phyloP scores from a whole-genome alignment of 2,329 filamentous ascomycete species.

The Microdochium nivale region DNA sequence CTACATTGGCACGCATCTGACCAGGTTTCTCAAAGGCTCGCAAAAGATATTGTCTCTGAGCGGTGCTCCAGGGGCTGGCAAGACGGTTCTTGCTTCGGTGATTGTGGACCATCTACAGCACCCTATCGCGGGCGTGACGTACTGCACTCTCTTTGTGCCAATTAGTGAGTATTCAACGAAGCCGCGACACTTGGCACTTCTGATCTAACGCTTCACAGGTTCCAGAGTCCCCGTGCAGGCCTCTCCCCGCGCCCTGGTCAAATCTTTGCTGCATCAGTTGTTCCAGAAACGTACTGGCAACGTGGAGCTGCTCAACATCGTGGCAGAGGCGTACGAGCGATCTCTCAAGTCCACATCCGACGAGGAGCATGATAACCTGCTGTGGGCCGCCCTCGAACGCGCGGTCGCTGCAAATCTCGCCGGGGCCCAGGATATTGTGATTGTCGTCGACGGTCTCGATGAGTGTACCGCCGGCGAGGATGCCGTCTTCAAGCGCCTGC shows the following conservation, averaged over 20 bases:
- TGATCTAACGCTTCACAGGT: constrained; percentile 10
- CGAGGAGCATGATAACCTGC: constrained; percentile 21
- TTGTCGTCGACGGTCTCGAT: constrained; percentile 28
- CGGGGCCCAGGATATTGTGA: constrained; percentile 22
- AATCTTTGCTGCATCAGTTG: constrained; percentile 25
- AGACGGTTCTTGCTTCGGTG: constrained; percentile 26
- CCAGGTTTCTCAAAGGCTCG: constrained; percentile 9
- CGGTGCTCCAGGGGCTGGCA: constrained; percentile 26
- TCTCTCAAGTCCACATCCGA: constrained; percentile 12
- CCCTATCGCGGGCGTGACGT: constrained; percentile 22
- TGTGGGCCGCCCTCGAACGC: constrained; percentile 23
- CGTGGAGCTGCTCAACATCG: constrained; percentile 23
- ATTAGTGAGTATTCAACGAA: constrained; percentile 8
- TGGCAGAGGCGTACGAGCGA: constrained; percentile 20
- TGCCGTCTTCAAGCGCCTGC: constrained; percentile 17
- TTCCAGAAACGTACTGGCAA: constrained; percentile 28
- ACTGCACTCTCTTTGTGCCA: constrained; percentile 24
- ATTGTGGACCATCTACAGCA: constrained; percentile 28
- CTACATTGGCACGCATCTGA: constrained; percentile 11
- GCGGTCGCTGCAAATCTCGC: constrained; percentile 17
- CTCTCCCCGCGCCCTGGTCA: constrained; percentile 20
- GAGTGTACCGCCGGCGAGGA: constrained; percentile 21
- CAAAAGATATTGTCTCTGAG: constrained; percentile 7
- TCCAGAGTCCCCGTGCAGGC: constrained; percentile 20
- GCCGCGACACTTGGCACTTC: background rate